Conservation (phyloP, 495 filamentous ascomycete species). For the Aspergillus diversus region DNA sequence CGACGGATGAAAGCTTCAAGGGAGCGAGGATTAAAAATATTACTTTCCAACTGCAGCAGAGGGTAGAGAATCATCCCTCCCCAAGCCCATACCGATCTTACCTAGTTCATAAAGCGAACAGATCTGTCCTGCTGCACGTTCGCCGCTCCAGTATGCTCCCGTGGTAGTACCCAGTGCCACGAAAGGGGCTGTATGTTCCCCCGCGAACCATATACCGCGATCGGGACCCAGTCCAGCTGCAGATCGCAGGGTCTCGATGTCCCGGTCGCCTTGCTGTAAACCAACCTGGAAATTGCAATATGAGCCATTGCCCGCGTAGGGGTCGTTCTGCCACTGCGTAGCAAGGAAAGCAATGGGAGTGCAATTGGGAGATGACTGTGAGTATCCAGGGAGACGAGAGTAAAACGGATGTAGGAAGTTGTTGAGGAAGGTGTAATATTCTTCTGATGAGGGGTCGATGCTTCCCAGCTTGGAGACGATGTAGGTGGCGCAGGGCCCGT, state of each 20-base stretch:
- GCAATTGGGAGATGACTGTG: conserved; percentile 55
- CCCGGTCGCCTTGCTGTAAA: conserved; percentile 63
- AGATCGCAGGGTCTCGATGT: conserved; percentile 70
- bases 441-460: conserved; percentile 28
- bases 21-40: not conserved
- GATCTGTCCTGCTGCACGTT: conserved; percentile 72
- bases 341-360: conserved; percentile 64
- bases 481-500: conserved; percentile 61
- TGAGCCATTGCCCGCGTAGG: conserved; percentile 83
- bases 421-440: conserved; percentile 39
- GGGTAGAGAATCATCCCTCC: conserved; percentile 45
- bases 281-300: conserved; percentile 91
- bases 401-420: conserved; percentile 65
- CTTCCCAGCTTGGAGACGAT: conserved; percentile 49
- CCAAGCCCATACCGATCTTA: conserved; percentile 27
- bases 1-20: not conserved
- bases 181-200: conserved; percentile 93
- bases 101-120: conserved; percentile 41
- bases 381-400: conserved; percentile 71
- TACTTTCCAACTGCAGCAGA: conserved; percentile 21
- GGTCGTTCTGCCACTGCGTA: conserved; percentile 82
- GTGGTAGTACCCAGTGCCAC: conserved; percentile 32
- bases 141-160: conserved; percentile 78
- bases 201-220: conserved; percentile 84
- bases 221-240: conserved; percentile 60